These are phyloP conservation scores for Murraya koenigii DNA, from an alignment of 345 rosid species.

Conservation along the genomic window DNA sequence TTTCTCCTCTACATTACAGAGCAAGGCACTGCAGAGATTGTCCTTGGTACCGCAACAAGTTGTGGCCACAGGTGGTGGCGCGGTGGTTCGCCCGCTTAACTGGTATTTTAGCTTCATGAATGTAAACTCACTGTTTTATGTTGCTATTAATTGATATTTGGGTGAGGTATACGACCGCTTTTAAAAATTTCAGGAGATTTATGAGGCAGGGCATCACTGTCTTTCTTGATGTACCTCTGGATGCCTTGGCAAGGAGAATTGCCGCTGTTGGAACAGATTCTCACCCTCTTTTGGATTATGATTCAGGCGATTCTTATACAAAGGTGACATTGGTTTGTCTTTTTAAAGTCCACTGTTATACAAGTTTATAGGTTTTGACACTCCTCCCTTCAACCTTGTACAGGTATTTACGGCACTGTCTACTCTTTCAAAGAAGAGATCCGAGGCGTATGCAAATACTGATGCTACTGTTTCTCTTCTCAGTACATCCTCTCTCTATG, in stretches of 20 bases:
- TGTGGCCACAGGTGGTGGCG: constrained; percentile 55
- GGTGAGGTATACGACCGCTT: not conserved
- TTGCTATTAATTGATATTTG: not conserved
- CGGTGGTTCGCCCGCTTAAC: constrained; percentile 38
- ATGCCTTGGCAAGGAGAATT: constrained; percentile 52
- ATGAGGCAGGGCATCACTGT: constrained; percentile 39
- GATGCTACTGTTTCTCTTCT: constrained; percentile 38
- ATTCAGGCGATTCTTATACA: constrained; percentile 41
- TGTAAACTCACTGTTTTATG: not conserved
- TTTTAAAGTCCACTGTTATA: not conserved
- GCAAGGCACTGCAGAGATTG: constrained; percentile 37
- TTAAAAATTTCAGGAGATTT: constrained; percentile 27
- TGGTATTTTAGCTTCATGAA: constrained; percentile 25
- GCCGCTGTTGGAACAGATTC: constrained; percentile 49
- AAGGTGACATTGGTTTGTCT: constrained; percentile 23
- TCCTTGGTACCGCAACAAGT: constrained; percentile 33
- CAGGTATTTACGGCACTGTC: constrained; percentile 42
- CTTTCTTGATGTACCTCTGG: constrained; percentile 42
- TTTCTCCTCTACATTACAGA: constrained; percentile 22
- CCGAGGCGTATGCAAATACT: constrained; percentile 34
- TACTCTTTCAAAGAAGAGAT: constrained; percentile 36
- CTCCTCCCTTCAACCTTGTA: not conserved
- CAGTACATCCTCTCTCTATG: constrained; percentile 17
- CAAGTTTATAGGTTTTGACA: not conserved
- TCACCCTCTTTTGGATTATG: constrained; percentile 37